Base-by-base conservation (phyloP, 2,329 filamentous ascomycete genomes). In the Hortaea sp. region DNA sequence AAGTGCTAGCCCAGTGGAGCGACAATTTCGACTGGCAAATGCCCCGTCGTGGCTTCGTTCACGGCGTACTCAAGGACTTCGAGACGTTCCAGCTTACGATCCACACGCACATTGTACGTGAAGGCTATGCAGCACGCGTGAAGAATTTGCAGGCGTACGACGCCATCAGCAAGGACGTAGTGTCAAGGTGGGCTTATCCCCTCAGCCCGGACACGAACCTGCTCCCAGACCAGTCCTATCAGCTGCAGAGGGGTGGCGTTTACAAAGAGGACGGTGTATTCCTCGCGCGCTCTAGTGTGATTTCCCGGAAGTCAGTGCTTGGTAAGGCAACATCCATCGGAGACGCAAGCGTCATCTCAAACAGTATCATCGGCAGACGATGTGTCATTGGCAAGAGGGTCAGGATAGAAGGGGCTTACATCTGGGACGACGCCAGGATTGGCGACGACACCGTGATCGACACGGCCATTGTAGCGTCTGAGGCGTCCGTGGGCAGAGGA, bases 81-180 rank as follows among this genome's bases (percentile, higher is more conserved):
- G 92, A 98, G 63, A 73, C 97, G 47, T 97, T 97, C 64, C 89
- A 89, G 49, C 95, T 97, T 70, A 88, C 88, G n/a, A 87, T 98
- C 44, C 88, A 95, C 63, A 84, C 88, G 2, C 85, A 97, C 58
- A 83, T 97, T 53, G 73, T 94, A 39, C 77, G 81, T 32, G 79
- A 88, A 43, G 81, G 87, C 49, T 98, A 97, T 61, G 86, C 88
- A 1, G 88, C 89, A 1, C 77, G 92, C 53, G 89, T 88, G 9
- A 83, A 79, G 61, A 94, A 88, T 60, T 74, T 97, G 27, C 85
- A 86, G 59, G 82, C 89, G 60, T 98, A 97, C 69, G 88, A 95
- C 59, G 79, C 88, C 29, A 80, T 98, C 45, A 89, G 81, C 64
- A 84, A 81, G 58, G 90, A 97, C 62, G 77, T 95, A n/a, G 74